Evolutionary conservation across 345 rosid species (phyloP).

Genomic region (Salix caprea): DNA sequence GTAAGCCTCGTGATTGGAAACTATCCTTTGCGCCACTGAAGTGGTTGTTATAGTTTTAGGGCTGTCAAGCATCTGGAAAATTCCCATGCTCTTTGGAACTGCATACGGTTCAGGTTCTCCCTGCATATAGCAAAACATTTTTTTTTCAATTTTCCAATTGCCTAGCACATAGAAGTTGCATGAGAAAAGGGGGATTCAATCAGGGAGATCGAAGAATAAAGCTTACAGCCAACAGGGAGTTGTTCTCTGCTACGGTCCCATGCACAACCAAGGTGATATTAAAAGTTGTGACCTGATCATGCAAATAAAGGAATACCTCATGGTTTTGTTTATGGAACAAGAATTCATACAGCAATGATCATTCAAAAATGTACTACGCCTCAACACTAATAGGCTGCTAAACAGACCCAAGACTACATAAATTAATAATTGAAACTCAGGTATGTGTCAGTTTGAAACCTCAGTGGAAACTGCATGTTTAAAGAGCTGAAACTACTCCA

Average conservation of each 20-base stretch:
- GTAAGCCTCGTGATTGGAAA: constrained; percentile 79
- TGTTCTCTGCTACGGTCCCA: constrained; percentile 77
- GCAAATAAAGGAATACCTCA: background rate
- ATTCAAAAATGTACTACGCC: background rate
- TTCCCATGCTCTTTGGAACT: constrained; percentile 72
- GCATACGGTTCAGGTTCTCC: constrained; percentile 63
- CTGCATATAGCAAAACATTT: constrained; percentile 32
- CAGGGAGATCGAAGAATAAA: constrained; percentile 1
- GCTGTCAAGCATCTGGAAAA: constrained; percentile 67
- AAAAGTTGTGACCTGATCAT: constrained; percentile 69
- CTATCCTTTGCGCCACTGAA: constrained; percentile 73
- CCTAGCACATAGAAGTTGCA: background rate
- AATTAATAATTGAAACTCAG: background rate
- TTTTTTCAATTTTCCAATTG: background rate
- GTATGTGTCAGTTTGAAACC: background rate
- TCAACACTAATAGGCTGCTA: background rate
- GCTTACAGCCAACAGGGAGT: constrained; percentile 38
- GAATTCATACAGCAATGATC: background rate
- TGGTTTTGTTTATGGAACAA: background rate
- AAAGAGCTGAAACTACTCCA: background rate
- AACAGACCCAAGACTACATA: background rate
- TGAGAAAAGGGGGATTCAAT: background rate
- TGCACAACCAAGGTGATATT: constrained; percentile 78
- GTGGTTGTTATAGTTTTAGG: constrained; percentile 68
- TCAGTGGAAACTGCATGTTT: background rate